These are phyloP conservation scores for Plasmodium inui DNA, from an alignment of 169 alveolate species.

Conservation along the genomic window DNA sequence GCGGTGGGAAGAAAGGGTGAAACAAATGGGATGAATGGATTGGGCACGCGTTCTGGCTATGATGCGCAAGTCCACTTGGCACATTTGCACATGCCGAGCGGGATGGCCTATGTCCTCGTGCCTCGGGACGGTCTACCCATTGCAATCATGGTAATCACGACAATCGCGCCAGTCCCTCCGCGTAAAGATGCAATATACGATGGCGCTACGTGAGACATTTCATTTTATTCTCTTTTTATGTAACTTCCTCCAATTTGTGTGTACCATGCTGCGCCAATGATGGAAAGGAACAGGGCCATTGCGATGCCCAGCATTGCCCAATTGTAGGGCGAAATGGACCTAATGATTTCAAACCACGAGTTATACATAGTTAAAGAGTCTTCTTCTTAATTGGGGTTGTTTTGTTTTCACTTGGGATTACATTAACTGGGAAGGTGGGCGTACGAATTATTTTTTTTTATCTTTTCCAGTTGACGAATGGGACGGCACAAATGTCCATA, in stretches of 20 bases:
- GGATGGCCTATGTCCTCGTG: background rate
- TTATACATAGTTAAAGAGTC: conserved; percentile 68
- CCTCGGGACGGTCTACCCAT: too few species aligned
- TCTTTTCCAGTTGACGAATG: background rate
- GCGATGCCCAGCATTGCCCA: conserved; percentile 95
- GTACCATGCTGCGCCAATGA: conserved; percentile 97
- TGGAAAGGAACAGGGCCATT: conserved; percentile 92
- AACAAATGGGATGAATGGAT: background rate
- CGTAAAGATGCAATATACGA: background rate
- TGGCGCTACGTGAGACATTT: background rate
- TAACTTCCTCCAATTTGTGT: conserved; percentile 16
- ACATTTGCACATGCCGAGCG: background rate
- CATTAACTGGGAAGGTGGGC: background rate
- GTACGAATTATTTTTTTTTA: background rate
- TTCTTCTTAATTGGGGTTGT: conserved; percentile 2
- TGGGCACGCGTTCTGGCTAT: background rate
- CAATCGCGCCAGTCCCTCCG: background rate
- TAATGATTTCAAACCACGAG: conserved; percentile 80
- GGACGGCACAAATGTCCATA: background rate
- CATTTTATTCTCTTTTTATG: background rate
- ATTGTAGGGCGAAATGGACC: conserved; percentile 81
- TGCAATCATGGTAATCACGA: background rate
- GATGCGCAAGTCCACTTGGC: background rate
- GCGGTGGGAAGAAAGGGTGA: background rate
- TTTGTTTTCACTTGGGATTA: background rate